A percentile compares a stretch with the other conserved stretches of the same genome.
Conservation (phyloP, 371 early-diverging fungal species). For the Fennellomyces sp. region DNA sequence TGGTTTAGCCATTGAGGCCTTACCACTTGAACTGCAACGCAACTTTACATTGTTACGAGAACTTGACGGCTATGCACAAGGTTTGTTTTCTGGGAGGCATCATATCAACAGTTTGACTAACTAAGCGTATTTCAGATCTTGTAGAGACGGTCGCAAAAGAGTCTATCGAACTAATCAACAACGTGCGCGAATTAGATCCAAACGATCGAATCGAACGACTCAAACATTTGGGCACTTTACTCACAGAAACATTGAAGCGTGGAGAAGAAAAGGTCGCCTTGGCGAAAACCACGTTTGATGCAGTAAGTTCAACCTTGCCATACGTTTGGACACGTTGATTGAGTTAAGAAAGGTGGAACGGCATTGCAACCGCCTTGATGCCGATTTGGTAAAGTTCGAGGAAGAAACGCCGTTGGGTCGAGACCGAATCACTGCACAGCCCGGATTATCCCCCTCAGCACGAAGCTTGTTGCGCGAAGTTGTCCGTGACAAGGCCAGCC, state of each 20-base stretch:
- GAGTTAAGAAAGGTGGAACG: constrained; percentile 52
- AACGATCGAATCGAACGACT: constrained; percentile 65
- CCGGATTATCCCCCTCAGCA: constrained; percentile 42
- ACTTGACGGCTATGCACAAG: constrained; percentile 86
- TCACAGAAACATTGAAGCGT: constrained; percentile 79
- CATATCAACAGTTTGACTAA: not conserved
- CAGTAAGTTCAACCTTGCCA: constrained; percentile 63
- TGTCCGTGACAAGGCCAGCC: constrained; percentile 31
- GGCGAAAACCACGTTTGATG: constrained; percentile 91
- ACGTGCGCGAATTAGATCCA: constrained; percentile 45
- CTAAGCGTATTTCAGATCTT: constrained; percentile 43
- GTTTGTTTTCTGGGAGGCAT: constrained; percentile 27
- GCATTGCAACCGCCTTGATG: constrained; percentile 51
- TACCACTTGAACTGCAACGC: constrained; percentile 89
- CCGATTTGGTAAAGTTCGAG: constrained; percentile 51
- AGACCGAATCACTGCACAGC: constrained; percentile 38
- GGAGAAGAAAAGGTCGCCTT: constrained; percentile 92
- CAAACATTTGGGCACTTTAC: constrained; percentile 56
- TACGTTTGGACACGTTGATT: not conserved
- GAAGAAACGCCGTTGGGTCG: constrained; percentile 37
- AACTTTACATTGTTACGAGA: constrained; percentile 91
- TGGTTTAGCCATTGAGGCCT: constrained; percentile 76
- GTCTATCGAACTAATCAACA: constrained; percentile 60
- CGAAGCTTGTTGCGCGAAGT: constrained; percentile 30
- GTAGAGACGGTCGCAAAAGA: constrained; percentile 64